Evolutionary conservation across 176 grass and related monocot genomes (phyloP).

Genomic region (Oryza rufipogon): DNA sequence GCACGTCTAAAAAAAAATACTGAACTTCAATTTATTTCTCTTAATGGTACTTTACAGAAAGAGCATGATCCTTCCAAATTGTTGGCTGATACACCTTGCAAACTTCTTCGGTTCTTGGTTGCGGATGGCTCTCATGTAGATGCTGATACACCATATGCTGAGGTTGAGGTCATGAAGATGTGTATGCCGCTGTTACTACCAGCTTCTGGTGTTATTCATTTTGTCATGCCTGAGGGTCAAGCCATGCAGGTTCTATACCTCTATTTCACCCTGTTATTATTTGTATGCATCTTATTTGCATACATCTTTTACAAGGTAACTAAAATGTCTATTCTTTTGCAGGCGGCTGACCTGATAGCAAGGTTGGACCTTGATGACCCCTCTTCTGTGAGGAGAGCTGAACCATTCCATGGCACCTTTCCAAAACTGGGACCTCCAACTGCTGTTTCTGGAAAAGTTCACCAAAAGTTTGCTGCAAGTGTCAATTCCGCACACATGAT

Average conservation of each 20-base stretch:
- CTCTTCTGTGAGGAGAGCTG: slow-evolving; percentile 93
- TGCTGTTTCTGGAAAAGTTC: slow-evolving; percentile 93
- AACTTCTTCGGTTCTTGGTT: slow-evolving; percentile 97
- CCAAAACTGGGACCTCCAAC: slow-evolving; percentile 89
- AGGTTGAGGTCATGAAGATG: slow-evolving; percentile 99
- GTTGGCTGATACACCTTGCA: slow-evolving; percentile 96
- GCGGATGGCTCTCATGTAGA: slow-evolving; percentile 89
- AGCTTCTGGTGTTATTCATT: slow-evolving; percentile 91
- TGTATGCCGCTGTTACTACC: slow-evolving; percentile 98
- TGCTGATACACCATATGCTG: slow-evolving; percentile 89
- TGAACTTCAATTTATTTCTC: slow-evolving; percentile 5
- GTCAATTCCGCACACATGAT: slow-evolving; percentile 88
- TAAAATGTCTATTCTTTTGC: slow-evolving; percentile 32
- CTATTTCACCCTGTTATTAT: neutral
- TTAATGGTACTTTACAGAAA: slow-evolving; percentile 66
- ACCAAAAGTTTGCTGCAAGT: slow-evolving; percentile 86
- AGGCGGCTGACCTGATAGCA: slow-evolving; percentile 92
- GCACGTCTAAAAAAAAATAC: slow-evolving; percentile 13
- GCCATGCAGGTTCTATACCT: slow-evolving; percentile 73
- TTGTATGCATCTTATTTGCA: neutral
- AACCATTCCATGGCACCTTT: slow-evolving; percentile 89
- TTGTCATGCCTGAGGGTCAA: slow-evolving; percentile 93
- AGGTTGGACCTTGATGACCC: slow-evolving; percentile 92
- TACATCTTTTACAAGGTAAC: slow-evolving; percentile 21
- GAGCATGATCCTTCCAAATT: slow-evolving; percentile 98